Conservation (phyloP, 2,329 filamentous ascomycete genomes). For the Orbilia ellipsospora region DNA sequence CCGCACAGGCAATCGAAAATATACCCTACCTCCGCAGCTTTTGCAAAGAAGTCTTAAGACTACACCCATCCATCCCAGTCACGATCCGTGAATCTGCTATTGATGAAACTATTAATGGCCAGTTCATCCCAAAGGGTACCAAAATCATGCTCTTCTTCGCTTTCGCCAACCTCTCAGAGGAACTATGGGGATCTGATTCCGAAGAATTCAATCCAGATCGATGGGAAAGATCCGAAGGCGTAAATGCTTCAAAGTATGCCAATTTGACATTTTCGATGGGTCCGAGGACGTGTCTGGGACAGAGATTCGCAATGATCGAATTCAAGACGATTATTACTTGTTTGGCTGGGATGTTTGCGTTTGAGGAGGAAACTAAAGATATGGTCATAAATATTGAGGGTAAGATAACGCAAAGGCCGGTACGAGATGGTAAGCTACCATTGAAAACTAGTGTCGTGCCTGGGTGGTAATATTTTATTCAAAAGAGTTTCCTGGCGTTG, state of each 20-base stretch:
- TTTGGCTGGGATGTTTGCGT: constrained; percentile 7
- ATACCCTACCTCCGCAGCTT: constrained; percentile 86
- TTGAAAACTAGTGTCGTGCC: too few species aligned
- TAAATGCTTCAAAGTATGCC: constrained; percentile 70
- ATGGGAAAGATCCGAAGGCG: constrained; percentile 68
- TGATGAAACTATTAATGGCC: constrained; percentile 74
- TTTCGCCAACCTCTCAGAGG: constrained; percentile 75
- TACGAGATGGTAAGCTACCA: constrained; percentile 42
- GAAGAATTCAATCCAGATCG: constrained; percentile 80
- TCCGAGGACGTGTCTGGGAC: constrained; percentile 2
- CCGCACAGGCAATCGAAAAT: constrained; percentile 66
- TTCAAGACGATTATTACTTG: constrained; percentile 10
- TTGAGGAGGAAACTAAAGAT: constrained; percentile 12
- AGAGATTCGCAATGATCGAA: constrained; percentile 7
- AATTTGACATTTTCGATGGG: constrained; percentile 11
- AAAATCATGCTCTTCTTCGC: constrained; percentile 72
- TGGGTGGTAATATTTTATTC: too few species aligned
- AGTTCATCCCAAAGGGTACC: constrained; percentile 76
- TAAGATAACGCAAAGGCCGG: constrained; percentile 4
- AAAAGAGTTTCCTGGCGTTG: too few species aligned
- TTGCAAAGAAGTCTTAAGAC: constrained; percentile 79
- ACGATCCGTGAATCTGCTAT: constrained; percentile 74
- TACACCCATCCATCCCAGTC: constrained; percentile 76
- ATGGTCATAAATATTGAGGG: constrained; percentile 6
- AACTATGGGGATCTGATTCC: constrained; percentile 81